These are phyloP conservation scores for Inga leiocalycina DNA, from an alignment of 306 rosid genomes.

Conservation along the genomic window DNA sequence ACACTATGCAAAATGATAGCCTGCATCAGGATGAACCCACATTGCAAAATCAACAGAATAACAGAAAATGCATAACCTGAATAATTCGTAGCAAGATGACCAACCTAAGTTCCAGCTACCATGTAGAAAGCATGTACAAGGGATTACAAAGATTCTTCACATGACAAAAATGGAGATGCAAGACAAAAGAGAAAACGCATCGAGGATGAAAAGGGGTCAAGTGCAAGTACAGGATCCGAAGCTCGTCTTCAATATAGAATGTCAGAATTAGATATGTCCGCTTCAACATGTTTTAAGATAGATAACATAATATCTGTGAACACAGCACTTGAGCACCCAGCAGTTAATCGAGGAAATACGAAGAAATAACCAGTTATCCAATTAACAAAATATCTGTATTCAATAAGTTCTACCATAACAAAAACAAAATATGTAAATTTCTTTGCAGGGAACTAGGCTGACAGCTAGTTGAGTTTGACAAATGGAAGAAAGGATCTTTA, in stretches of 20 bases:
- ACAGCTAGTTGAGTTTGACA: slow-evolving; percentile 2
- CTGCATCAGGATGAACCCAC: slow-evolving; percentile 50
- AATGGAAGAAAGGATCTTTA: slow-evolving; percentile 14
- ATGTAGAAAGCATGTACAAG: slow-evolving; percentile 83
- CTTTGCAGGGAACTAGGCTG: neutral
- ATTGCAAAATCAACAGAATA: slow-evolving; percentile 33
- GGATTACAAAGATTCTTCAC: slow-evolving; percentile 78
- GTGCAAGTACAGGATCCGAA: slow-evolving; percentile 82
- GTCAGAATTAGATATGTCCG: slow-evolving; percentile 52
- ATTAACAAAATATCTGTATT: neutral
- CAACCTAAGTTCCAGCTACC: slow-evolving; percentile 85
- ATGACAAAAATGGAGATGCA: slow-evolving; percentile 75
- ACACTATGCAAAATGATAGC: slow-evolving; percentile 61
- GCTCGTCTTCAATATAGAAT: slow-evolving; percentile 76
- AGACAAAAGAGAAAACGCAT: slow-evolving; percentile 96
- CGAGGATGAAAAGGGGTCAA: slow-evolving; percentile 87
- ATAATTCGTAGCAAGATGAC: slow-evolving; percentile 28
- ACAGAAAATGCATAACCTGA: slow-evolving; percentile 17
- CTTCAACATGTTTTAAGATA: slow-evolving; percentile 56
- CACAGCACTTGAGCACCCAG: slow-evolving; percentile 5
- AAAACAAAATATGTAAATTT: neutral
- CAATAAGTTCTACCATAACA: slow-evolving; percentile 8
- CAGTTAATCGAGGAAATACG: neutral
- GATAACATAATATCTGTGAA: slow-evolving; percentile 62
- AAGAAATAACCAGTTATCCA: neutral